A percentile compares a stretch with the other conserved stretches of the same genome.
These are phyloP conservation scores for Ustilago bromivora DNA, from an alignment of 1,284 basidiomycete species.

Conservation along the genomic window DNA sequence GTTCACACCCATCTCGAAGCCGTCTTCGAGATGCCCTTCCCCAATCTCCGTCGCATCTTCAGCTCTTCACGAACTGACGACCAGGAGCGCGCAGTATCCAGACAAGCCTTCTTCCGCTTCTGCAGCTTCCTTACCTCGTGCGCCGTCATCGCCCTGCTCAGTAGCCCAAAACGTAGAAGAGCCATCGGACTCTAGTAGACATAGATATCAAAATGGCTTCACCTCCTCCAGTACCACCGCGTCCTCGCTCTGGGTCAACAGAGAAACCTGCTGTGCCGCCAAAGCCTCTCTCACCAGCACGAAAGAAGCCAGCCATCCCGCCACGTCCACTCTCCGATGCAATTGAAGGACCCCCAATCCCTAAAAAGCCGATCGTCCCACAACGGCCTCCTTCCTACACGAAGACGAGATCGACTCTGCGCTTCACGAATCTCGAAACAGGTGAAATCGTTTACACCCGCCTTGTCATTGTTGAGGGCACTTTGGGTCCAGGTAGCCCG, in stretches of 20 bases:
- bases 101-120: constrained; percentile 65
- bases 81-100: constrained; percentile 60
- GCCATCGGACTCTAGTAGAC: constrained; percentile 40
- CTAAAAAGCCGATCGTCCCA: neutral
- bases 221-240: constrained; percentile 8
- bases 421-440: constrained; percentile 28
- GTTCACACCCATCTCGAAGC: neutral
- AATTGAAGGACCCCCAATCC: neutral
- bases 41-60: constrained; percentile 62
- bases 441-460: constrained; percentile 41
- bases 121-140: constrained; percentile 61
- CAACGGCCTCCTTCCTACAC: neutral
- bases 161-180: constrained; percentile 54
- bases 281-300: neutral
- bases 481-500: neutral
- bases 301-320: constrained; percentile 4
- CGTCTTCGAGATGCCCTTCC: constrained; percentile 51
- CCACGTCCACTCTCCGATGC: neutral
- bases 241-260: neutral
- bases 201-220: neutral
- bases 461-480: constrained; percentile 41
- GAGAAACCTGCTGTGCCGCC: neutral
- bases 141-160: constrained; percentile 61
- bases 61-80: constrained; percentile 58
- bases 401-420: neutral